Evolutionary conservation across 441 rosid species (phyloP).

Genomic region (Isatis lusitanica): DNA sequence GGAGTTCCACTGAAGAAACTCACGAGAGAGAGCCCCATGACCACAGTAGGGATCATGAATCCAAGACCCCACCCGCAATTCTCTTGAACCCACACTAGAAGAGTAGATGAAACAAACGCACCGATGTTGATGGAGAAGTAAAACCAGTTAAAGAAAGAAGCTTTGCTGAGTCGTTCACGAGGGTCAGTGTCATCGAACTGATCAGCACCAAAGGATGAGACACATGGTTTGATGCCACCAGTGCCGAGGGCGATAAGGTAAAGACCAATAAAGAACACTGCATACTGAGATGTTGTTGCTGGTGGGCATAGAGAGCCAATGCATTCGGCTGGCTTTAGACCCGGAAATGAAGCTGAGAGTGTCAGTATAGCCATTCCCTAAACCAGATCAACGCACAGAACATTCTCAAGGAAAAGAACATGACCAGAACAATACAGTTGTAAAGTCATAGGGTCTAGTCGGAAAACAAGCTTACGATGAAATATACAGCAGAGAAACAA

Average conservation of each 20-base stretch:
- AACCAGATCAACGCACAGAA: not conserved
- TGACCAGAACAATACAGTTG: not conserved
- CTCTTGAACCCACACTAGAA: no score
- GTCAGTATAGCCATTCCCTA: conserved; percentile 14
- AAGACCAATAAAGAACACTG: conserved; percentile 39
- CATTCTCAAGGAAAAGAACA: not conserved
- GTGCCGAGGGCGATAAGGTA: conserved; percentile 46
- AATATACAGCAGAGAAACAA: conserved; percentile 40
- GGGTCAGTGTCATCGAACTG: conserved; percentile 48
- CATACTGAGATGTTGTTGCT: conserved; percentile 25
- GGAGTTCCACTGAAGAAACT: no score
- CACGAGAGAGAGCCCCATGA: no score
- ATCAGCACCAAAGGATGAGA: conserved; percentile 56
- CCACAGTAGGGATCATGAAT: no score
- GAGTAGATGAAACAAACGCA: no score
- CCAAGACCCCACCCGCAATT: no score
- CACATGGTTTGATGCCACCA: conserved; percentile 44
- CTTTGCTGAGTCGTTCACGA: conserved; percentile 34
- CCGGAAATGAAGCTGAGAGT: conserved; percentile 30
- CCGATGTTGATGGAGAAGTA: no score
- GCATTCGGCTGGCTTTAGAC: conserved; percentile 42
- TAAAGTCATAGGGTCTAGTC: not conserved
- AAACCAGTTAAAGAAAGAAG: conserved; percentile 34
- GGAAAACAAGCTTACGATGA: conserved; percentile 35
- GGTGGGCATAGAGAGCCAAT: conserved; percentile 22